Conservation (phyloP, 179 eudicot genomes). For the Silene coronaria region DNA sequence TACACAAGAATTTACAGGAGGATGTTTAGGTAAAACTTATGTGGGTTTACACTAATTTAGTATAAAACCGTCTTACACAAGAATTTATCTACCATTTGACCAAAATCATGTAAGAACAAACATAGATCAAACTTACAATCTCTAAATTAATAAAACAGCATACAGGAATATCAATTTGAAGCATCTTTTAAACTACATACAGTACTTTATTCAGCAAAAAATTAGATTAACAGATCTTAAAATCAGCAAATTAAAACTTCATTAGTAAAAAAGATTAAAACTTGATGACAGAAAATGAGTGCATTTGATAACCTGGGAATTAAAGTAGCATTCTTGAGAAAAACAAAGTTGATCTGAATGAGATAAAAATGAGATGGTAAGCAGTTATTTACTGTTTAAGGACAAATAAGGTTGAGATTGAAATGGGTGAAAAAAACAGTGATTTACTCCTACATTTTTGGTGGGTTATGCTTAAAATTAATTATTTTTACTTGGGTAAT, state of each 20-base stretch:
- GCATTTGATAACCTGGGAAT: constrained; percentile 29
- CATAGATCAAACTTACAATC: constrained; percentile 10
- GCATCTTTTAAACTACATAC: constrained; percentile 16
- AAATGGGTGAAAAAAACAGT: constrained; percentile 8
- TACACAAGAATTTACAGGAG: too few relatives aligned
- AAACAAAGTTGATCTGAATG: constrained; percentile 28
- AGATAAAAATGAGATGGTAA: constrained; percentile 3
- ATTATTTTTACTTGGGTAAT: too few relatives aligned
- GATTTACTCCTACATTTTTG: constrained; percentile 1
- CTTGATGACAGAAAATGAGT: not conserved
- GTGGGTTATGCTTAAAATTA: not conserved
- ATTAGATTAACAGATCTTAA: constrained; percentile 22
- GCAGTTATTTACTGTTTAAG: constrained; percentile 16
- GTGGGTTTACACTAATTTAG: too few relatives aligned
- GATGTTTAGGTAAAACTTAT: too few relatives aligned
- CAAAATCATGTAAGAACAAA: not conserved
- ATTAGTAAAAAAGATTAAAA: not conserved
- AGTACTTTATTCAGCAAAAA: constrained; percentile 10
- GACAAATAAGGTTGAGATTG: not conserved
- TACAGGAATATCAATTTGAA: constrained; percentile 8
- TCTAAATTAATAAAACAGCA: constrained; percentile 9
- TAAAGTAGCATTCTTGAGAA: constrained; percentile 25
- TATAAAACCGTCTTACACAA: too few relatives aligned
- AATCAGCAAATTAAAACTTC: constrained; percentile 14
- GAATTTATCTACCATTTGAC: not conserved